phyloP scores from a whole-genome alignment of 176 grass and related monocot genomes.

The Alopecurus myosuroides region DNA sequence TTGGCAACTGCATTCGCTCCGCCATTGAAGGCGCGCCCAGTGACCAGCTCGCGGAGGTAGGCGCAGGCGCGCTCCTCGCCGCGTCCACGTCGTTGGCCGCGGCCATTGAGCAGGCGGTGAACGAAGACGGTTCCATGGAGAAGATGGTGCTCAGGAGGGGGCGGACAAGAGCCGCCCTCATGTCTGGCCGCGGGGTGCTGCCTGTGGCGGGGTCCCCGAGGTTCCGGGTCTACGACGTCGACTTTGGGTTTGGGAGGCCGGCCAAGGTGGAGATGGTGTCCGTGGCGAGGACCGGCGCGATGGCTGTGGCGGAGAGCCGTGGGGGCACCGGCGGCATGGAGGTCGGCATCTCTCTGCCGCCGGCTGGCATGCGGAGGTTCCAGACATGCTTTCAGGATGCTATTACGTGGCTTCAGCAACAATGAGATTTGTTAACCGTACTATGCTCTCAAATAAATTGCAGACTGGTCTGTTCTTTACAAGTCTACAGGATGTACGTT shows the following conservation, averaged over 20 bases:
- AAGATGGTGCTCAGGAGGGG: neutral
- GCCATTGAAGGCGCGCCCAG: neutral
- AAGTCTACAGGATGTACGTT: too few species aligned
- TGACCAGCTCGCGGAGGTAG: neutral
- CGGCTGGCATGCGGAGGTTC: too few species aligned
- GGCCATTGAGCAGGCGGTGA: slow-evolving; percentile 8
- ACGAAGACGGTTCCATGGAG: neutral
- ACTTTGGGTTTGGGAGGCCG: neutral
- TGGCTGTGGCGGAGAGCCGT: neutral
- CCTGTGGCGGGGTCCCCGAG: neutral
- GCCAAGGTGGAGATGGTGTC: neutral
- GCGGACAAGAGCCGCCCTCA: neutral
- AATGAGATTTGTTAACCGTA: too few species aligned
- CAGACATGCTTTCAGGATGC: too few species aligned
- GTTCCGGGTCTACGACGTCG: neutral
- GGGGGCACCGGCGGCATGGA: neutral
- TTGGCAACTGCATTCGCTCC: slow-evolving; percentile 46
- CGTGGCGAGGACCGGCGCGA: neutral
- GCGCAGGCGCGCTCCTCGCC: neutral
- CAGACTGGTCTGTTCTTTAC: too few species aligned
- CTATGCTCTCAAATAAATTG: too few species aligned
- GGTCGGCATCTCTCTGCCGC: neutral
- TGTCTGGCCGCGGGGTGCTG: neutral
- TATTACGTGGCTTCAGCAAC: too few species aligned
- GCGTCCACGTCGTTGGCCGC: neutral